phyloP scores from a whole-genome alignment of 2,329 filamentous ascomycete species.

The Aplosporella prunicola region DNA sequence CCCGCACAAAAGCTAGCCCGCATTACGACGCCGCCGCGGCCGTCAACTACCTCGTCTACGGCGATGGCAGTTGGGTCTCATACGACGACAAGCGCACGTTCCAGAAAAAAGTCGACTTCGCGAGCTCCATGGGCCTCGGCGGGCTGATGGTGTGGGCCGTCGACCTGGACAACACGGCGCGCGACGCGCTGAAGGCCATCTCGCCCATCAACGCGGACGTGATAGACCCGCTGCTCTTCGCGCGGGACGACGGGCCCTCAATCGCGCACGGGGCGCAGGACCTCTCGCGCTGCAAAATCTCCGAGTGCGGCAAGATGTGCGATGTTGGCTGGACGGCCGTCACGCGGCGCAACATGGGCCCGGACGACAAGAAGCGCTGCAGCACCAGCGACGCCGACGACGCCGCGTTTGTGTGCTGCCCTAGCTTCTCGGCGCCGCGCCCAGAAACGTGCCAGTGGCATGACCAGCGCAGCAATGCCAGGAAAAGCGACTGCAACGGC shows the following conservation, averaged over 20 bases:
- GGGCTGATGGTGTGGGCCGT: constrained; percentile 14
- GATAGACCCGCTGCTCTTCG: too few species aligned
- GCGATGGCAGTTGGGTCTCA: constrained; percentile 30
- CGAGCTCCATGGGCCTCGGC: constrained; percentile 23
- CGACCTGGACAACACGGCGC: neutral
- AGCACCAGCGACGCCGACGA: constrained; percentile 1
- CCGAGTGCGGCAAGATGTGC: too few species aligned
- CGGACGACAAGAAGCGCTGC: too few species aligned
- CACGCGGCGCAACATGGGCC: too few species aligned
- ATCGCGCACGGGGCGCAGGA: too few species aligned
- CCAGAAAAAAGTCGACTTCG: constrained; percentile 24
- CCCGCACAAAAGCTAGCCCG: constrained; percentile 16
- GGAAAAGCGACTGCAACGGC: too few species aligned
- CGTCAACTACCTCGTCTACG: constrained; percentile 26
- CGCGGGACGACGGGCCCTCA: too few species aligned
- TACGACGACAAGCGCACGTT: constrained; percentile 32
- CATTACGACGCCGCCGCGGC: constrained; percentile 21
- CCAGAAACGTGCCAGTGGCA: too few species aligned
- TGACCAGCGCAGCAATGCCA: too few species aligned
- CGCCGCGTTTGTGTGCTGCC: neutral
- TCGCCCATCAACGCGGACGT: neutral
- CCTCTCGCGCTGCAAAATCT: too few species aligned
- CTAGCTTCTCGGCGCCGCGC: too few species aligned
- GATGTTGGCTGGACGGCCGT: too few species aligned
- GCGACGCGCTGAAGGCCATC: neutral